phyloP scores from a whole-genome alignment of 140 eudicot genomes.

The Senecio squalidus region DNA sequence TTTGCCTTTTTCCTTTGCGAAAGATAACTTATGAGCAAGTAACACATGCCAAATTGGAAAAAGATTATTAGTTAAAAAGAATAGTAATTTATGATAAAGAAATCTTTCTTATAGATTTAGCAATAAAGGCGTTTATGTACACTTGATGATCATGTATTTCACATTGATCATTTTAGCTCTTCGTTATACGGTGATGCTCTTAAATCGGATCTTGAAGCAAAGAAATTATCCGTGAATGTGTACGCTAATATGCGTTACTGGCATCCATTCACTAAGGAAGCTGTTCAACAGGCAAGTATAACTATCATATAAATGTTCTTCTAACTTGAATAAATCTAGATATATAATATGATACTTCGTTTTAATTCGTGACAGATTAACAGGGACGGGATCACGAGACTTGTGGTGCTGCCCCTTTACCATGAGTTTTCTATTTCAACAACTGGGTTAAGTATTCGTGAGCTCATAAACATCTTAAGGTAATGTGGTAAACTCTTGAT shows the following conservation, averaged over 20 bases:
- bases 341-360: background rate
- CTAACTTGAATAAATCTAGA: background rate
- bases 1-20: conserved; percentile 75
- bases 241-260: conserved; percentile 96
- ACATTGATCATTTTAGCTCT: background rate
- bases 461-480: conserved; percentile 77
- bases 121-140: no score
- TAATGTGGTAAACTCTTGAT: conserved; percentile 8
- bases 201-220: conserved; percentile 53
- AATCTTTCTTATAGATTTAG: no score
- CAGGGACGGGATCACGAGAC: conserved; percentile 67
- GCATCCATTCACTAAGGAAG: conserved; percentile 95
- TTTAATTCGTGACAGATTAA: conserved; percentile 46
- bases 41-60: background rate
- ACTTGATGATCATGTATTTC: background rate
- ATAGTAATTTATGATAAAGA: no score
- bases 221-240: conserved; percentile 56
- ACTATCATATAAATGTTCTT: no score
- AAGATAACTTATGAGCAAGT: conserved; percentile 92
- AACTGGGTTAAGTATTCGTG: conserved; percentile 92
- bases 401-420: conserved; percentile 85
- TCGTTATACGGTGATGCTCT: conserved; percentile 66
- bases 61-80: no score
- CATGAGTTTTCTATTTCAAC: conserved; percentile 96
- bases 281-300: conserved; percentile 65